These are phyloP conservation scores for Yamadazyma sp. DNA, from an alignment of 1,139 yeast genomes.

Conservation along the genomic window DNA sequence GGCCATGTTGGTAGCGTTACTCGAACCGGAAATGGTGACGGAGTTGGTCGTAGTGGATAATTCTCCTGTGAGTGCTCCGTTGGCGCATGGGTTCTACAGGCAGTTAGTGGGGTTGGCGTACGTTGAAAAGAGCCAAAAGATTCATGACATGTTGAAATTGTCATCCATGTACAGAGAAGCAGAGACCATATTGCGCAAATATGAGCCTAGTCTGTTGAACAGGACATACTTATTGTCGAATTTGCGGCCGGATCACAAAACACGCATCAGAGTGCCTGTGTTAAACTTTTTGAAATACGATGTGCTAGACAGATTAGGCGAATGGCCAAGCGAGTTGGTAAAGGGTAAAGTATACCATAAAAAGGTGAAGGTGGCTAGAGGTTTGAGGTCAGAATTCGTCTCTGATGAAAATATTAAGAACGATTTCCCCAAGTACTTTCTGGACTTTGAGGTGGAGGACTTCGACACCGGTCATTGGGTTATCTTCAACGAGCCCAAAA, in stretches of 20 bases:
- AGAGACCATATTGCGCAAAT: slow-evolving; percentile 20
- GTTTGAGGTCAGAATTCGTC: slow-evolving; percentile 42
- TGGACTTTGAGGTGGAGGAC: slow-evolving; percentile 24
- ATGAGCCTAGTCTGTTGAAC: slow-evolving; percentile 24
- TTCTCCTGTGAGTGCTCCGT: slow-evolving; percentile 35
- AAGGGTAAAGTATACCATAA: slow-evolving; percentile 24
- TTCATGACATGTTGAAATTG: slow-evolving; percentile 6
- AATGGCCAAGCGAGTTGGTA: slow-evolving; percentile 41
- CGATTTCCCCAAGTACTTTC: slow-evolving; percentile 38
- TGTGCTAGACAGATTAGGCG: slow-evolving; percentile 32
- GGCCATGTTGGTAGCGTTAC: slow-evolving; percentile 45
- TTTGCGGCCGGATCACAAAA: slow-evolving; percentile 19
- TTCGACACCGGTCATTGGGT: slow-evolving; percentile 50
- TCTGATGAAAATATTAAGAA: slow-evolving; percentile 21
- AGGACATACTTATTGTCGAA: slow-evolving; percentile 33
- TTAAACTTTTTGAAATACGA: slow-evolving; percentile 27
- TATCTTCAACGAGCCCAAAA: slow-evolving; percentile 39
- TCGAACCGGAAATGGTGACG: slow-evolving; percentile 36
- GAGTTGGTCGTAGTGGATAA: slow-evolving; percentile 50
- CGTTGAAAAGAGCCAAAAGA: slow-evolving; percentile 20
- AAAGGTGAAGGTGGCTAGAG: slow-evolving; percentile 45
- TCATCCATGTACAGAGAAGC: slow-evolving; percentile 3
- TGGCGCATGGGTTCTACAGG: slow-evolving; percentile 25
- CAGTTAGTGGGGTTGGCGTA: slow-evolving; percentile 36
- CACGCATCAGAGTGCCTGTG: slow-evolving; percentile 25